phyloP scores from a whole-genome alignment of 352 stramenopile genomes.

The Pythium folliculosum region DNA sequence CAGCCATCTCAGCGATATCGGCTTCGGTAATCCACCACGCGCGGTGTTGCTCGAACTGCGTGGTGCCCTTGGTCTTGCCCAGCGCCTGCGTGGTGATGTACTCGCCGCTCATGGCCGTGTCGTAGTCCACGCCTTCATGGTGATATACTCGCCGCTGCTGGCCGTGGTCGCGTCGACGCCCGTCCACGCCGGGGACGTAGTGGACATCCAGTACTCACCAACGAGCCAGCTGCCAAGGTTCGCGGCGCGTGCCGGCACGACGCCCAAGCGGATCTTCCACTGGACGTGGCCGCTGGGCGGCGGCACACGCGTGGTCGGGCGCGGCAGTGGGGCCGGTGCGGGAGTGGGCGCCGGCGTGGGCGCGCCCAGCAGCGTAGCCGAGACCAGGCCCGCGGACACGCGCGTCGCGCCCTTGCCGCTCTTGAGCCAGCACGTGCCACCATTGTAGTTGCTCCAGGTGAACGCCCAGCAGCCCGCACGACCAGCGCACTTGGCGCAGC shows the following conservation, averaged over 20 bases:
- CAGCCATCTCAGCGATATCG: constrained; percentile 48
- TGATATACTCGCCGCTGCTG: constrained; percentile 27
- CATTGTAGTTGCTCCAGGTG: constrained; percentile 48
- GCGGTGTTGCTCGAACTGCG: constrained; percentile 39
- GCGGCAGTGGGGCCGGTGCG: too few species aligned
- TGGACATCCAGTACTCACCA: constrained; percentile 63
- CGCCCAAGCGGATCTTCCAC: constrained; percentile 6
- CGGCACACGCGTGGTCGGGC: not conserved
- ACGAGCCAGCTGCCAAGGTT: constrained; percentile 78
- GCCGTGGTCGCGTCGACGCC: constrained; percentile 17
- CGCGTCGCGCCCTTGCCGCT: constrained; percentile 10
- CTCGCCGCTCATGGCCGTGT: constrained; percentile 22
- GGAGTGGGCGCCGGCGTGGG: constrained; percentile 28
- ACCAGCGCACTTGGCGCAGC: not conserved
- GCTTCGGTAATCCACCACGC: constrained; percentile 52
- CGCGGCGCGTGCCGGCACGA: constrained; percentile 35
- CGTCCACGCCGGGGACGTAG: constrained; percentile 56
- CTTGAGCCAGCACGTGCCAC: constrained; percentile 64
- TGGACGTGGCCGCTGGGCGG: constrained; percentile 5
- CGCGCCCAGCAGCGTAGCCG: too few species aligned
- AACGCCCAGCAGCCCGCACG: constrained; percentile 4
- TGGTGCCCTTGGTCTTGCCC: not conserved
- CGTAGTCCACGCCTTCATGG: constrained; percentile 22
- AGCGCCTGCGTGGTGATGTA: constrained; percentile 25
- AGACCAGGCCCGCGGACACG: not conserved